Percentiles rank a stretch among this genome's conserved stretches.
These are phyloP conservation scores for Effrenium voratum DNA, from an alignment of 73 alveolate species.

Conservation along the genomic window DNA sequence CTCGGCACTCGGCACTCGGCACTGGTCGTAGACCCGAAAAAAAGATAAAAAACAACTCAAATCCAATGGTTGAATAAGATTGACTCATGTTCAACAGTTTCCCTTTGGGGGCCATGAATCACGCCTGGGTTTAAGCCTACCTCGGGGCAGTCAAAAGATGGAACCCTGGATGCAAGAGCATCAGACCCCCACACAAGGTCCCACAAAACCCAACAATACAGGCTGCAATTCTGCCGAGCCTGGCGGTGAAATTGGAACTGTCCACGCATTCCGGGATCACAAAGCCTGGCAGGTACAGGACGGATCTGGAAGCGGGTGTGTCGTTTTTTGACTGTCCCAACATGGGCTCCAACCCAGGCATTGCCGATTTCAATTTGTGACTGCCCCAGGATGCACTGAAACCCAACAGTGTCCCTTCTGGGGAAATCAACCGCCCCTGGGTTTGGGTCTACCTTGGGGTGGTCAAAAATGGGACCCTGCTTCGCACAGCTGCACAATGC, in stretches of 20 bases:
- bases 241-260: conserved; percentile 59
- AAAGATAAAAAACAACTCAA: background rate
- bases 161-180: no score
- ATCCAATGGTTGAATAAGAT: background rate
- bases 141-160: no score
- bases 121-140: no score
- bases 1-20: background rate
- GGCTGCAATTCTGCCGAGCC: background rate
- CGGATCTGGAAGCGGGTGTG: background rate
- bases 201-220: no score
- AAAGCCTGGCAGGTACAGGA: conserved; percentile 5
- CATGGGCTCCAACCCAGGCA: background rate
- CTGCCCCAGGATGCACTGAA: background rate
- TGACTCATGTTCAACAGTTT: no score
- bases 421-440: no score
- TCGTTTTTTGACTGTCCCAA: background rate
- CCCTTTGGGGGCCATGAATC: no score
- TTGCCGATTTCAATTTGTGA: background rate
- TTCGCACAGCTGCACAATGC: background rate
- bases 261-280: conserved; percentile 62
- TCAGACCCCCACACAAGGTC: no score
- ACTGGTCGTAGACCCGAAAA: background rate
- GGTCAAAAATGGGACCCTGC: background rate
- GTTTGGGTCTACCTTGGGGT: no score
- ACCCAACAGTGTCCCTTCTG: background rate